These are phyloP conservation scores for Dactylis glomerata DNA, from an alignment of 176 grass and related monocot genomes.

Conservation along the genomic window DNA sequence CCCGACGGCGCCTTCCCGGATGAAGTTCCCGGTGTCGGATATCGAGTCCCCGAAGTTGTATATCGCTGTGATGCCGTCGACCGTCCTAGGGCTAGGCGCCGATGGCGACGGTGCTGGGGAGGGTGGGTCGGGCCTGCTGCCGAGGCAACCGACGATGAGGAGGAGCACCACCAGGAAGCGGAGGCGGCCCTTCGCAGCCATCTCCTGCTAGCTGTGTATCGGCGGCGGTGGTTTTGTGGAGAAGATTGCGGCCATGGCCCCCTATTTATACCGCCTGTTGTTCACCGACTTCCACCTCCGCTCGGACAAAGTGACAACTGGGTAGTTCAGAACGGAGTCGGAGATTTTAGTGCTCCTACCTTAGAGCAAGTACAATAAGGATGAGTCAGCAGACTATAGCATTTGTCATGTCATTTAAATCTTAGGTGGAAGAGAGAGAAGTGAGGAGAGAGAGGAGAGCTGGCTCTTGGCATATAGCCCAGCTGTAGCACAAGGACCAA, in stretches of 20 bases:
- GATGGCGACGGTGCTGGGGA: background rate
- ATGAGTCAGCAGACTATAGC: too few relatives aligned
- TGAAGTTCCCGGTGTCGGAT: conserved; percentile 28
- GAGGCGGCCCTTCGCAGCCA: background rate
- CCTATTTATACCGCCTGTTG: background rate
- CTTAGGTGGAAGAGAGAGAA: too few relatives aligned
- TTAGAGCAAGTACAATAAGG: too few relatives aligned
- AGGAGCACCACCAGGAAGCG: background rate
- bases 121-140: background rate
- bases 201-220: background rate
- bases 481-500: too few relatives aligned
- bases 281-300: background rate
- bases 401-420: too few relatives aligned
- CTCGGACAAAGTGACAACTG: background rate
- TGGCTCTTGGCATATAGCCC: too few relatives aligned
- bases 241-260: background rate
- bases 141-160: background rate
- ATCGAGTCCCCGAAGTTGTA: conserved; percentile 37
- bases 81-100: background rate
- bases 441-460: too few relatives aligned
- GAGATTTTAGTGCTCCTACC: too few relatives aligned
- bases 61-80: conserved; percentile 23
- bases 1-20: conserved; percentile 16
- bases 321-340: background rate
- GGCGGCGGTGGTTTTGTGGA: background rate